A percentile compares a stretch with the other conserved stretches of the same genome.
Evolutionary conservation across 805 yeast species (phyloP).

Genomic region (Komagataella populi): DNA sequence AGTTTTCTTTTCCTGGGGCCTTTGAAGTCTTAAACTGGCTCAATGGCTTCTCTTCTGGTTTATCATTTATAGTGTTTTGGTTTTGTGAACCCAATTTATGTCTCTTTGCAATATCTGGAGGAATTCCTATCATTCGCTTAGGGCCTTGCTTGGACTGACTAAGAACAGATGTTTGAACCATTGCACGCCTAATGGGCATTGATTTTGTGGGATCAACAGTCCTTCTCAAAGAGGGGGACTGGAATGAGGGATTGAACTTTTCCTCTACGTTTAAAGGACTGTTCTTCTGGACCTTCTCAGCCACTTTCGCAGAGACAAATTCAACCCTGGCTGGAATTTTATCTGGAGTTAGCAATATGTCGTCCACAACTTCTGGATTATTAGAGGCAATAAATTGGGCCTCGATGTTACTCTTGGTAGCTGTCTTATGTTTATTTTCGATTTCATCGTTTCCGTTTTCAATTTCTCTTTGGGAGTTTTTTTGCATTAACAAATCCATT

Average conservation of each 20-base stretch:
- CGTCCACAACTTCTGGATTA: background rate
- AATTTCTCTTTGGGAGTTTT: background rate
- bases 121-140: conserved; percentile 2
- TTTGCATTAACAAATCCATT: conserved; percentile 5
- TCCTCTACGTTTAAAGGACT: conserved; percentile 22
- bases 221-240: conserved; percentile 40
- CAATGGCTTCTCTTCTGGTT: background rate
- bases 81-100: background rate
- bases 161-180: conserved; percentile 4
- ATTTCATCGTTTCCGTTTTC: background rate
- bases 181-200: conserved; percentile 39
- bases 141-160: conserved; percentile 1
- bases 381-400: conserved; percentile 1
- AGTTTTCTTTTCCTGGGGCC: background rate
- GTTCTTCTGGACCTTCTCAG: conserved; percentile 37
- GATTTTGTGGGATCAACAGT: conserved; percentile 60
- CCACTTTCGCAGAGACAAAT: conserved; percentile 56
- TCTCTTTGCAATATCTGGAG: background rate
- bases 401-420: background rate
- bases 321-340: conserved; percentile 14
- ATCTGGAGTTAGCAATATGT: background rate
- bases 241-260: conserved; percentile 42
- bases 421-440: background rate
- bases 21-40: background rate
- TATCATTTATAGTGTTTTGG: background rate